A percentile compares a stretch with the other conserved stretches of the same genome.
Evolutionary conservation across 192 early-diverging fungal species (phyloP).

Genomic region (Coemansia sp.): DNA sequence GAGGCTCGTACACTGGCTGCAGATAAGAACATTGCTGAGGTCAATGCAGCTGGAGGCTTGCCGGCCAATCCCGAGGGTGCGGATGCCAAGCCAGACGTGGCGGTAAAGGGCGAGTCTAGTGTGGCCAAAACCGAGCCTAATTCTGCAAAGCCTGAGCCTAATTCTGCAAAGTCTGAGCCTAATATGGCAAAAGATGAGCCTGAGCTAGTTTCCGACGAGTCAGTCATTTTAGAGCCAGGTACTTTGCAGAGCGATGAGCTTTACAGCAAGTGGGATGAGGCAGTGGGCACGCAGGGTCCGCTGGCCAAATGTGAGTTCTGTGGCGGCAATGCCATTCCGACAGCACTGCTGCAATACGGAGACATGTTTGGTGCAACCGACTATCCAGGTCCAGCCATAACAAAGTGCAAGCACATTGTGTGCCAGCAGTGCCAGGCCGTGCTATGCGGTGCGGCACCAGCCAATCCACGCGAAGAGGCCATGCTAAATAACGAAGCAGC

Average conservation of each 20-base stretch:
- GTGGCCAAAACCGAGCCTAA: background rate
- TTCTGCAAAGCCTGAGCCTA: too few species aligned
- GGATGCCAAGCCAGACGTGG: background rate
- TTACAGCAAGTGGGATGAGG: conserved; percentile 18
- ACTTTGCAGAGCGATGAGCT: background rate
- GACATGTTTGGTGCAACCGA: conserved; percentile 15
- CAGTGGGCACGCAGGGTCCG: conserved; percentile 12
- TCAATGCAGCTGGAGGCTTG: background rate
- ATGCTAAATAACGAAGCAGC: conserved; percentile 4
- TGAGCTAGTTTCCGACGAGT: background rate
- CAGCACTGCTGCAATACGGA: conserved; percentile 2
- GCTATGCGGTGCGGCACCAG: conserved; percentile 22
- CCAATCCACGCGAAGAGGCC: conserved; percentile 16
- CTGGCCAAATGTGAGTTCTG: conserved; percentile 36
- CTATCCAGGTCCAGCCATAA: conserved; percentile 38
- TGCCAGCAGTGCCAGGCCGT: conserved; percentile 36
- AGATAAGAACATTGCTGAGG: conserved; percentile 19
- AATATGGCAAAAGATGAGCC: too few species aligned
- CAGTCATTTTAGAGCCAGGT: background rate
- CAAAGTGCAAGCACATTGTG: conserved; percentile 39
- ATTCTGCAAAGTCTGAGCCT: too few species aligned
- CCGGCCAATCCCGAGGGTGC: background rate
- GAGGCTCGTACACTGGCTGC: conserved; percentile 34
- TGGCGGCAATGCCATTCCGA: conserved; percentile 18
- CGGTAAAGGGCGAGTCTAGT: background rate